Evolutionary conservation across 371 early-diverging fungal species (phyloP).

Genomic region (Mortierella sp.): DNA sequence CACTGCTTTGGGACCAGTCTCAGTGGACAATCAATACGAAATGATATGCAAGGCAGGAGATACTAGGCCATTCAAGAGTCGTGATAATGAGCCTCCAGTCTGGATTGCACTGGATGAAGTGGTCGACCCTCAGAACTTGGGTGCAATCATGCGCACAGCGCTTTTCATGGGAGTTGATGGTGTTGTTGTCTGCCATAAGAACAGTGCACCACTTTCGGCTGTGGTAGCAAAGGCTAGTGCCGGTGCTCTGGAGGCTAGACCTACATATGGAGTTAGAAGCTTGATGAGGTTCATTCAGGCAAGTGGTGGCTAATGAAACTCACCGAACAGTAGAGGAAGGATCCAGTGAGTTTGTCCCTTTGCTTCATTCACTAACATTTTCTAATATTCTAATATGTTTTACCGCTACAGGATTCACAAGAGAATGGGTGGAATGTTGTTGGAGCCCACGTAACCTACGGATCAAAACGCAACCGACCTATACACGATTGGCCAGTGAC

Average conservation of each 20-base stretch:
- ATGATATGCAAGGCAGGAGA: neutral
- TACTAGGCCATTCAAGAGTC: slow-evolving; percentile 7
- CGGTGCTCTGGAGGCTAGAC: slow-evolving; percentile 70
- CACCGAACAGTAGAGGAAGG: no score
- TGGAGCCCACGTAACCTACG: slow-evolving; percentile 59
- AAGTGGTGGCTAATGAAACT: neutral
- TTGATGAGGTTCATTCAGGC: slow-evolving; percentile 62
- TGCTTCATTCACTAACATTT: neutral
- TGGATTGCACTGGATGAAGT: slow-evolving; percentile 68
- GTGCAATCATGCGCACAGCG: slow-evolving; percentile 72
- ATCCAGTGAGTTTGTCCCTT: no score
- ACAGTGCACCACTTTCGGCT: slow-evolving; percentile 63
- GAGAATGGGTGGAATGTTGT: slow-evolving; percentile 69
- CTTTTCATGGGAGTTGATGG: slow-evolving; percentile 73
- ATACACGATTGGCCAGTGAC: slow-evolving; percentile 40
- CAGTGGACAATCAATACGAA: slow-evolving; percentile 9
- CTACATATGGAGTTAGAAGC: slow-evolving; percentile 57
- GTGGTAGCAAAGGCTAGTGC: slow-evolving; percentile 70
- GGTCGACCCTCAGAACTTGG: slow-evolving; percentile 74
- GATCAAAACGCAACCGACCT: slow-evolving; percentile 41
- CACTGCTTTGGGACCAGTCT: slow-evolving; percentile 23
- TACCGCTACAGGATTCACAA: slow-evolving; percentile 31
- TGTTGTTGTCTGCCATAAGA: slow-evolving; percentile 58
- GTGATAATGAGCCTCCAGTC: slow-evolving; percentile 54
- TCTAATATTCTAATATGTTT: neutral